These are phyloP conservation scores for Dactylis glomerata DNA, from an alignment of 176 grass and related monocot genomes.

Conservation along the genomic window DNA sequence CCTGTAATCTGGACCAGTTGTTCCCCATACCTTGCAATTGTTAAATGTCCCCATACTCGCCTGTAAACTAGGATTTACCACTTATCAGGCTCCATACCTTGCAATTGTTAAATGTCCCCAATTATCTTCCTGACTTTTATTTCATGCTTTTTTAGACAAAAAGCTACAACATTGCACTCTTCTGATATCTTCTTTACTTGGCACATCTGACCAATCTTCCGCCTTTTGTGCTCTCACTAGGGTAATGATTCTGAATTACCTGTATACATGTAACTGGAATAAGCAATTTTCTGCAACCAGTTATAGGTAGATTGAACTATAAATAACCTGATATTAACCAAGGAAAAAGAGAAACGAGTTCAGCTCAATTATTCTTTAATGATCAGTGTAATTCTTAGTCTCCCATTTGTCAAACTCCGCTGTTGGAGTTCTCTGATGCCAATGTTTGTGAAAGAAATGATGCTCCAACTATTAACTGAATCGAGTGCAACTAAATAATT, in stretches of 20 bases:
- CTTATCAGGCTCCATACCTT: too few relatives aligned
- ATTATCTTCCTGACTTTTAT: conserved; percentile 37
- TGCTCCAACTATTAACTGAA: conserved; percentile 66
- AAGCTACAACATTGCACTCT: conserved; percentile 49
- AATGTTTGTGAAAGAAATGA: conserved; percentile 84
- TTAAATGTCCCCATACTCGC: conserved; percentile 60
- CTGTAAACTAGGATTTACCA: too few relatives aligned
- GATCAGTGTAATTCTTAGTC: neutral
- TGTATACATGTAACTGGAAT: conserved; percentile 18
- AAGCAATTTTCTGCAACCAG: too few relatives aligned
- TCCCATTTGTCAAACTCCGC: conserved; percentile 91
- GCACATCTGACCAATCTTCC: conserved; percentile 70
- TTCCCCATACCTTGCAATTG: conserved; percentile 81
- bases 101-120: conserved; percentile 67
- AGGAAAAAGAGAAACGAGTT: too few relatives aligned
- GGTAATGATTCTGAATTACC: conserved; percentile 79
- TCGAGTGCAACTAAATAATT: neutral
- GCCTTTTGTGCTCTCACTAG: conserved; percentile 71
- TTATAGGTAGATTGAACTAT: too few relatives aligned
- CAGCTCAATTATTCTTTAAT: too few relatives aligned
- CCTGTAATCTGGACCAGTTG: conserved; percentile 44
- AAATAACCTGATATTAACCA: too few relatives aligned
- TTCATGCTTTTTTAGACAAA: conserved; percentile 58
- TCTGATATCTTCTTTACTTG: conserved; percentile 64
- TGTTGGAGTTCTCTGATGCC: conserved; percentile 58